Base-by-base conservation (phyloP, 2,329 filamentous ascomycete genomes). In the Sporothrix brasiliensis region DNA sequence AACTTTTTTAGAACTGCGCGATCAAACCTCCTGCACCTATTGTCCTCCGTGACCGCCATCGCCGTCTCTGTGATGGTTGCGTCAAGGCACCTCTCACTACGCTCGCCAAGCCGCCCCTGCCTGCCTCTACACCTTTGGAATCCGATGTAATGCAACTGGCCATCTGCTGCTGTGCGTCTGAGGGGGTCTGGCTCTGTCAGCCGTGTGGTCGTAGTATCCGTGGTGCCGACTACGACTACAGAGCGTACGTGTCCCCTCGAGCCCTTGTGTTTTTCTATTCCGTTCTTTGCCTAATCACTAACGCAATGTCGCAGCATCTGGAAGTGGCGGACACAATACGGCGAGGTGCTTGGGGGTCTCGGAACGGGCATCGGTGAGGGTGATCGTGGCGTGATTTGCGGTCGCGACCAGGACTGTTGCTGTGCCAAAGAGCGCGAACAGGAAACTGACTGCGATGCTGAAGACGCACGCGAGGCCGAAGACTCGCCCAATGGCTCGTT, bases 301-400 rank as follows among this genome's bases (percentile, higher is more conserved):
- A 72, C 69, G 67, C 72, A 34, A 10, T 47, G 34, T 7, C 47
- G 9, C 71, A 89, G 87, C 4, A 92, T 94, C 69, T 97, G 94
- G 93, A 91, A 88, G 73, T 97, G 94, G 94, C 89, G 94, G 67
- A 92, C 88, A 53, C 88, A 92, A 30, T 97, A 97, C 78, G 90
- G 90, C 19, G 91, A 92, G 74, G 89, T 92, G 0, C 91, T 94
- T 2, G 89, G 89, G 24, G 92, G 92, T 2, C 84, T 96, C 0
- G 93, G 93, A 30, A 94, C 92, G 0, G 94, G 94, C 5, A 92
- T 97, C 41, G 93, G 93, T 56, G 92, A 97, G 75, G 93, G 93
- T 44, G 90, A 93, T 76, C 90, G 94, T 75, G 94, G 93, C 41
- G 93, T 97, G 16, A 89, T 92, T 73, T 98, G 94, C 77, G 94